phyloP scores from a whole-genome alignment of 2,329 filamentous ascomycete genomes.

The Drechslerella dactyloides region DNA sequence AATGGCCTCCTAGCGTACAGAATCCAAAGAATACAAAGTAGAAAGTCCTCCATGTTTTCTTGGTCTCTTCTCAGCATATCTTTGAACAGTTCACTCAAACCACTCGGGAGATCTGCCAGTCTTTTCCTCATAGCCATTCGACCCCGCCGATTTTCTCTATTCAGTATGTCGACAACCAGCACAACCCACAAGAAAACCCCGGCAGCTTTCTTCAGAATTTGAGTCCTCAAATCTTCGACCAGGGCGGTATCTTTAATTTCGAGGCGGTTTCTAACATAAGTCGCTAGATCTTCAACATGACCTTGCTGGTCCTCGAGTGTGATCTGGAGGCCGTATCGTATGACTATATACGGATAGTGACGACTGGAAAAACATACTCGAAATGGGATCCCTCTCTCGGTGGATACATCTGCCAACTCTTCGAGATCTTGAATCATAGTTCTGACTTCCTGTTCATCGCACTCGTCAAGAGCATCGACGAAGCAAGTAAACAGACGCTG shows the following conservation, averaged over 20 bases:
- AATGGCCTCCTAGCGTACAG: slow-evolving; percentile 48
- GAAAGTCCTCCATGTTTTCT: slow-evolving; percentile 58
- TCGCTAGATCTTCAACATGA: slow-evolving; percentile 55
- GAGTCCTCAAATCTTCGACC: slow-evolving; percentile 51
- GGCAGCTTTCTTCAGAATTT: slow-evolving; percentile 52
- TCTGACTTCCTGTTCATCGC: slow-evolving; percentile 58
- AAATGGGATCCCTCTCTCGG: not conserved
- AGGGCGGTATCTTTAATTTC: slow-evolving; percentile 47
- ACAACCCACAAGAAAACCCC: slow-evolving; percentile 55
- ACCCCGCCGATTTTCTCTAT: slow-evolving; percentile 57
- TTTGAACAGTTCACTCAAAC: slow-evolving; percentile 61
- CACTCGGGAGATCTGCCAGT: slow-evolving; percentile 58
- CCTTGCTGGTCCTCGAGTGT: slow-evolving; percentile 54
- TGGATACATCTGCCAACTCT: slow-evolving; percentile 56
- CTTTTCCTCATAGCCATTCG: slow-evolving; percentile 53
- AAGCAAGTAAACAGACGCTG: slow-evolving; percentile 54
- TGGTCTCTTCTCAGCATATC: slow-evolving; percentile 63
- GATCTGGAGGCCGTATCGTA: slow-evolving; percentile 53
- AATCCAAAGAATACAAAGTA: slow-evolving; percentile 37
- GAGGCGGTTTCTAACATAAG: slow-evolving; percentile 54
- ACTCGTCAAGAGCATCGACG: slow-evolving; percentile 59
- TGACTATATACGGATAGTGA: slow-evolving; percentile 55
- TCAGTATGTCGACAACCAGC: slow-evolving; percentile 58
- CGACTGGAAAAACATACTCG: slow-evolving; percentile 54
- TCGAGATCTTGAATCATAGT: slow-evolving; percentile 62